Evolutionary conservation across 1,139 yeast species (phyloP).

Genomic region (Suhomyces guaymorum): DNA sequence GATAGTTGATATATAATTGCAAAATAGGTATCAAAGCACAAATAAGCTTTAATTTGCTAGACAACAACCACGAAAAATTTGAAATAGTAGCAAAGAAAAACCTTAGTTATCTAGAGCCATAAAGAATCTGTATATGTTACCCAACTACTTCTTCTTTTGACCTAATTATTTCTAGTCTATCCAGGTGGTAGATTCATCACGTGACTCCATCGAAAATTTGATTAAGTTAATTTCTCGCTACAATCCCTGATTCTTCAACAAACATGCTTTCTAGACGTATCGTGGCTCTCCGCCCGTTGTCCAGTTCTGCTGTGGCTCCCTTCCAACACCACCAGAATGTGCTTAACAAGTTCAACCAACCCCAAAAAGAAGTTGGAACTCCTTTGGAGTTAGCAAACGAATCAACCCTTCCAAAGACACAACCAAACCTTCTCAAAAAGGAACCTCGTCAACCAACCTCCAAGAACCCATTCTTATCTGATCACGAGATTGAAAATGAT

Average conservation of each 20-base stretch:
- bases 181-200: not conserved
- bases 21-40: too few relatives aligned
- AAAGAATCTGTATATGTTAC: too few relatives aligned
- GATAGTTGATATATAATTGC: too few relatives aligned
- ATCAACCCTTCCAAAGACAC: constrained; percentile 49
- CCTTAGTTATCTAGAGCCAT: too few relatives aligned
- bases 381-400: constrained; percentile 50
- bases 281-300: constrained; percentile 5
- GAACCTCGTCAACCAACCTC: constrained; percentile 44
- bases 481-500: constrained; percentile 59
- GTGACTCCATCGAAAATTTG: constrained; percentile 7
- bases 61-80: too few relatives aligned
- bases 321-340: constrained; percentile 18
- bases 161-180: not conserved
- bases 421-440: constrained; percentile 38
- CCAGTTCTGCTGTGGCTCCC: constrained; percentile 1
- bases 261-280: constrained; percentile 5
- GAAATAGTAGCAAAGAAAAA: too few relatives aligned
- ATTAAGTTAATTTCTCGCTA: not conserved
- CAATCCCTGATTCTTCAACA: not conserved
- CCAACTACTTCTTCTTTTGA: not conserved
- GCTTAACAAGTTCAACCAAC: constrained; percentile 24
- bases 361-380: constrained; percentile 30
- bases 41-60: too few relatives aligned
- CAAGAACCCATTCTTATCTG: constrained; percentile 53